Conservation (phyloP, 257 asterid species). For the Nyctanthes arbortristis region DNA sequence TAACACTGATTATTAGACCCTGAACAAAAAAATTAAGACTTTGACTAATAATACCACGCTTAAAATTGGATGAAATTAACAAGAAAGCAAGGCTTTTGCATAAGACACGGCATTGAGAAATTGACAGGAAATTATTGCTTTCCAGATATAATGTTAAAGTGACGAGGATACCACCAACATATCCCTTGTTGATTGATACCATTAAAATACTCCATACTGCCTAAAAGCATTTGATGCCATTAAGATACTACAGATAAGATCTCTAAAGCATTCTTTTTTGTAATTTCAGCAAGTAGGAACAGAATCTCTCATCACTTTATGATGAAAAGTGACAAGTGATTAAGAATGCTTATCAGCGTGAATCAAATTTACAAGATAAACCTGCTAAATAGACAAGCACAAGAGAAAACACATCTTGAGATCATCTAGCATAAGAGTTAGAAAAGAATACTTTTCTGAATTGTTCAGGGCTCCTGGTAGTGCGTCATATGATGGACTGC, state of each 20-base stretch:
- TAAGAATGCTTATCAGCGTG: background rate
- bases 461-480: conserved; percentile 59
- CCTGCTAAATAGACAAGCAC: background rate
- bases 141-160: background rate
- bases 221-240: too few species aligned
- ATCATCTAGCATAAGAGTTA: background rate
- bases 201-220: too few species aligned
- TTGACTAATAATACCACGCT: background rate
- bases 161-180: background rate
- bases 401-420: background rate
- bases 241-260: too few species aligned
- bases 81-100: background rate
- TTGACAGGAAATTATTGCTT: background rate
- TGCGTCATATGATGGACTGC: conserved; percentile 63
- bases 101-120: background rate
- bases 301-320: background rate
- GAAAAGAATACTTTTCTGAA: conserved; percentile 58
- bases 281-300: background rate
- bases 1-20: background rate
- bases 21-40: background rate
- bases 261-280: background rate
- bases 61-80: background rate
- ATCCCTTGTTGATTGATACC: too few species aligned
- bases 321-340: too few species aligned
- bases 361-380: background rate